Percentiles rank a stretch among this genome's conserved stretches.
Evolutionary conservation across 345 rosid species (phyloP).

Genomic region (Populus nigra): DNA sequence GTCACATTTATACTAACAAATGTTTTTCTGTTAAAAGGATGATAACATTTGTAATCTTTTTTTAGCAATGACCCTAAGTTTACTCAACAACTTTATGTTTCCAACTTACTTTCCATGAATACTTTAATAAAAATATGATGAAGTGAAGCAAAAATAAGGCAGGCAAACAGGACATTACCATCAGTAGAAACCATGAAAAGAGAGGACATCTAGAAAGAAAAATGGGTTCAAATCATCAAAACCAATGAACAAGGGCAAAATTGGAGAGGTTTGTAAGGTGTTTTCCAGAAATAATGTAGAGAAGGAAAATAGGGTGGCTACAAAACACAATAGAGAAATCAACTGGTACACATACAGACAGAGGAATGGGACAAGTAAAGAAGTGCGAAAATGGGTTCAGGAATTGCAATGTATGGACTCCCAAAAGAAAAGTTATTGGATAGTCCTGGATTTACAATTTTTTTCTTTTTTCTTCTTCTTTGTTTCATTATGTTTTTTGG

Average conservation of each 20-base stretch:
- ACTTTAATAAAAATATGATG: too few species aligned
- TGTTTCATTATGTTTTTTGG: too few species aligned
- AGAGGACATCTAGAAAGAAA: background rate
- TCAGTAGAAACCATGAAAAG: background rate
- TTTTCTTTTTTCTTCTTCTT: background rate
- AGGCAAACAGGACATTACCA: slow-evolving; percentile 26
- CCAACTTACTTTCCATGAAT: too few species aligned
- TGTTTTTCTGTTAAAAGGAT: too few species aligned
- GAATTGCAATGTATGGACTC: background rate
- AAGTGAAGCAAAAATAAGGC: too few species aligned
- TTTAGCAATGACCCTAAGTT: background rate
- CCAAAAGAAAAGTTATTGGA: too few species aligned
- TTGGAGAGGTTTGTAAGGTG: background rate
- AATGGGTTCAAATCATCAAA: background rate
- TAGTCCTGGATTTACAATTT: too few species aligned
- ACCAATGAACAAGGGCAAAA: background rate
- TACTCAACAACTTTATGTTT: background rate
- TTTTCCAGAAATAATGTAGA: background rate
- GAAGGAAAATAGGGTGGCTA: background rate
- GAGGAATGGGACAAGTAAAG: background rate
- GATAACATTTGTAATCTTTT: too few species aligned
- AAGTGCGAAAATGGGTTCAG: background rate
- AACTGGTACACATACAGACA: background rate
- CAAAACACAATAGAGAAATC: background rate
- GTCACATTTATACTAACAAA: too few species aligned